Conservation (phyloP, 768 basidiomycete species). For the Boletales sp. region DNA sequence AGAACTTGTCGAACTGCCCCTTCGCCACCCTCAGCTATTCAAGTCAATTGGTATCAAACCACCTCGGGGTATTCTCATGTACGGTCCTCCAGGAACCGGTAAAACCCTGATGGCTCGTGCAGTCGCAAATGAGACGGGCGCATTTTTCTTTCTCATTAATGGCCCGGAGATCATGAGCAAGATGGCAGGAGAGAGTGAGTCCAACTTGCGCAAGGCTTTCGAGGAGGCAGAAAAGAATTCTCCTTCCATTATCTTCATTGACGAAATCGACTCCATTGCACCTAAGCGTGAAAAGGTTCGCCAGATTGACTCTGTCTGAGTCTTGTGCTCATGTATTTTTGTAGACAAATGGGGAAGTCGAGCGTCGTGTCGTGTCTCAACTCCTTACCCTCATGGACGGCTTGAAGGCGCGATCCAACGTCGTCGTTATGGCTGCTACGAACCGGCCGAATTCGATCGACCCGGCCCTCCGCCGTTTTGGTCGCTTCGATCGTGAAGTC, state of each 20-base stretch:
- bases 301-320: not conserved
- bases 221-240: slow-evolving; percentile 99
- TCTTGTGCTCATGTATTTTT: slow-evolving; percentile 2
- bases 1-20: slow-evolving; percentile 95
- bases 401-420: slow-evolving; percentile 96
- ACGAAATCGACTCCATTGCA: slow-evolving; percentile 98
- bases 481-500: slow-evolving; percentile 98
- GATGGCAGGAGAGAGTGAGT: slow-evolving; percentile 99
- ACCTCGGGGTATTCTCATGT: slow-evolving; percentile 98
- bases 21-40: slow-evolving; percentile 98
- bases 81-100: slow-evolving; percentile 97
- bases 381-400: slow-evolving; percentile 99
- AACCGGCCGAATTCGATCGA: slow-evolving; percentile 99
- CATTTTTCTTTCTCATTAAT: slow-evolving; percentile 99
- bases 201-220: slow-evolving; percentile 96
- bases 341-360: slow-evolving; percentile 98
- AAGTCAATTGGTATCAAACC: slow-evolving; percentile 99
- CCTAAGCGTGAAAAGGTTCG: slow-evolving; percentile 98
- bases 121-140: slow-evolving; percentile 98
- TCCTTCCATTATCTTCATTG: slow-evolving; percentile 99
- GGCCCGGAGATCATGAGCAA: slow-evolving; percentile 99
- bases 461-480: slow-evolving; percentile 96
- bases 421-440: slow-evolving; percentile 99
- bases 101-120: slow-evolving; percentile 99
- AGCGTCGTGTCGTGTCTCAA: slow-evolving; percentile 98